A percentile compares a stretch with the other conserved stretches of the same genome.
Conservation (phyloP, 83 land plant genomes). For the Picea abies region DNA sequence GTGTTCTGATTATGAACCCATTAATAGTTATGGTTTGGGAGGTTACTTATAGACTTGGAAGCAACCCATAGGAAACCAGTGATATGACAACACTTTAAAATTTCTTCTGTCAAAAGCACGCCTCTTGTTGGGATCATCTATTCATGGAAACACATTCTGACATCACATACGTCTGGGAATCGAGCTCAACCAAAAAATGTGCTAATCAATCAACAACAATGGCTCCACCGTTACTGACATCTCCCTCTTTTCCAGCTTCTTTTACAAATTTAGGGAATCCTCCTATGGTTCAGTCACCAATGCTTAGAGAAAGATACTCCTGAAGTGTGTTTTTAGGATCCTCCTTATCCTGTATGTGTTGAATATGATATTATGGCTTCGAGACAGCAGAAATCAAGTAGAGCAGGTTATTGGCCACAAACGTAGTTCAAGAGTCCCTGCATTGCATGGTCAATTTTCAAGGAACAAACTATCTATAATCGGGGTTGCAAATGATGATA, state of each 20-base stretch:
- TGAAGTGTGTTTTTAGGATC: constrained; percentile 70
- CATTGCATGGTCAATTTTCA: constrained; percentile 15
- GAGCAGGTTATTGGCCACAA: constrained; percentile 12
- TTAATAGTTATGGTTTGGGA: no score
- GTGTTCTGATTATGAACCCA: no score
- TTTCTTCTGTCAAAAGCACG: no score
- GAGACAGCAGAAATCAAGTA: constrained; percentile 26
- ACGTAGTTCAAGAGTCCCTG: not conserved
- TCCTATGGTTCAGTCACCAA: constrained; percentile 81
- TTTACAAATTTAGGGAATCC: constrained; percentile 75
- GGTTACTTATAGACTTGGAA: no score
- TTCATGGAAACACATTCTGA: constrained; percentile 35
- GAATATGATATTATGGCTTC: constrained; percentile 38
- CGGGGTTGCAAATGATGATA: constrained; percentile 26
- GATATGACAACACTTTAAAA: no score
- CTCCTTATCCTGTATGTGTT: constrained; percentile 75
- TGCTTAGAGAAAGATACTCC: constrained; percentile 72
- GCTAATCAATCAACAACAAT: constrained; percentile 46
- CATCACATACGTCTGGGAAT: constrained; percentile 33
- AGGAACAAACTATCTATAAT: constrained; percentile 36
- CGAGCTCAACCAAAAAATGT: constrained; percentile 45
- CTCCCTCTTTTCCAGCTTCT: constrained; percentile 82
- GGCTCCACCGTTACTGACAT: constrained; percentile 65
- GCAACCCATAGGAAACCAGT: no score
- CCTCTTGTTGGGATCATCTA: no score